Conservation (phyloP, 2,329 filamentous ascomycete genomes). For the Tympanopsis confertula region DNA sequence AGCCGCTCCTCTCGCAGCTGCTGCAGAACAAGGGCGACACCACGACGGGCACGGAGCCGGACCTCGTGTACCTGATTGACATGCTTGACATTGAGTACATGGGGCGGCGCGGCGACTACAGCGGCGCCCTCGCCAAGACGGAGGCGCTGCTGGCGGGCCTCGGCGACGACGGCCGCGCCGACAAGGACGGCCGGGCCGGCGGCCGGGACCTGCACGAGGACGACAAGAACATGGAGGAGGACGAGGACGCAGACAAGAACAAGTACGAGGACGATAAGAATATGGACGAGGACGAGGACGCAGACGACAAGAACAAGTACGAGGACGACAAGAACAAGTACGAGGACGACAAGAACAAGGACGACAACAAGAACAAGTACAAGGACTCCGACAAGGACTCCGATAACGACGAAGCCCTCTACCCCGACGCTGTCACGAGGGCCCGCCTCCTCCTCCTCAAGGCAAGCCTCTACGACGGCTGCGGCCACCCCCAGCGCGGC, state of each 20-base stretch:
- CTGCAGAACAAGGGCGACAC: conserved; percentile 35
- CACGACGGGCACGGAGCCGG: conserved; percentile 39
- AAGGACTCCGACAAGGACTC: too few relatives aligned
- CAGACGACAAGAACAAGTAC: too few relatives aligned
- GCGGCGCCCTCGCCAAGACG: conserved; percentile 33
- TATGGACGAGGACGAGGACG: conserved; percentile 32
- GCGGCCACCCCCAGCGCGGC: conserved; percentile 59
- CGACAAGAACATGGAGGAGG: too few relatives aligned
- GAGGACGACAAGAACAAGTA: too few relatives aligned
- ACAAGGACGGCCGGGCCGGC: too few relatives aligned
- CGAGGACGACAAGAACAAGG: too few relatives aligned
- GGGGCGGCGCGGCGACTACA: conserved; percentile 31
- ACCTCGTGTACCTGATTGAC: conserved; percentile 37
- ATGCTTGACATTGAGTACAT: conserved; percentile 39
- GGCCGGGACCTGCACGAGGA: too few relatives aligned
- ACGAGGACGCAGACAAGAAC: too few relatives aligned
- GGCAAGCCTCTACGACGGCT: conserved; percentile 55
- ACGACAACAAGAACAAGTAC: conserved; percentile 35
- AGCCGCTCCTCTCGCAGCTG: conserved; percentile 36
- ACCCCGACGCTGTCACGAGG: conserved; percentile 57
- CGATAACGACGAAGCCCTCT: too few relatives aligned
- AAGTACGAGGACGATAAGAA: too few relatives aligned
- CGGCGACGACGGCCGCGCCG: too few relatives aligned
- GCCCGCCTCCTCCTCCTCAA: conserved; percentile 65
- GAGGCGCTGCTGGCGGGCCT: too few relatives aligned